A percentile compares a stretch with the other conserved stretches of the same genome.
Conservation (phyloP, 768 basidiomycete genomes). For the Trametes maxima region DNA sequence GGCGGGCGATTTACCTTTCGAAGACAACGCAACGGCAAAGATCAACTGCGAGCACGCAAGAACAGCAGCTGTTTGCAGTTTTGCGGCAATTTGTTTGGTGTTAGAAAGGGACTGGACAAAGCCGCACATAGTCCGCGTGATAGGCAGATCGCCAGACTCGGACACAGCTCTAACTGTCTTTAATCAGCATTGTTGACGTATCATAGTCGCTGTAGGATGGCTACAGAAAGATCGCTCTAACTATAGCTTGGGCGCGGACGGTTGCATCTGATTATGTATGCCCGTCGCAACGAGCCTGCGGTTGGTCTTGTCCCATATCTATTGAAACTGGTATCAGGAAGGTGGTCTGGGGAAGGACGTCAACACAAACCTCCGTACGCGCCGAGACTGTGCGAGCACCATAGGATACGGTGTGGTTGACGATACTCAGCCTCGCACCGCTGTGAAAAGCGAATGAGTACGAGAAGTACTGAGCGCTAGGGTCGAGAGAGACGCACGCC, state of each 20-base stretch:
- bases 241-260: conserved; percentile 12
- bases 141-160: not conserved
- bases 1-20: too few species aligned
- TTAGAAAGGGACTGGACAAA: too few species aligned
- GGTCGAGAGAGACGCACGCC: not conserved
- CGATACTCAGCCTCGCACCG: conserved; percentile 14
- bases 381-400: conserved; percentile 17
- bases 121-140: too few species aligned
- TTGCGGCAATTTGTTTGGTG: too few species aligned
- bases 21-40: too few species aligned
- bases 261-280: conserved; percentile 22
- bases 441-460: not conserved
- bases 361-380: conserved; percentile 13
- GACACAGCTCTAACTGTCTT: not conserved
- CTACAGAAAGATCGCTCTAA: not conserved
- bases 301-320: conserved; percentile 24
- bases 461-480: not conserved
- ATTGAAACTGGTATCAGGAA: not conserved
- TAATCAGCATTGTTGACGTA: too few species aligned
- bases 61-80: too few species aligned
- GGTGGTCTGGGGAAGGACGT: not conserved
- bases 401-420: conserved; percentile 10
- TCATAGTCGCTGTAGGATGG: too few species aligned
- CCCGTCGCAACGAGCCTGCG: conserved; percentile 20
- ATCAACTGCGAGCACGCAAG: too few species aligned